These are phyloP conservation scores for Fusarium secorum DNA, from an alignment of 2,329 filamentous ascomycete species.

Conservation along the genomic window DNA sequence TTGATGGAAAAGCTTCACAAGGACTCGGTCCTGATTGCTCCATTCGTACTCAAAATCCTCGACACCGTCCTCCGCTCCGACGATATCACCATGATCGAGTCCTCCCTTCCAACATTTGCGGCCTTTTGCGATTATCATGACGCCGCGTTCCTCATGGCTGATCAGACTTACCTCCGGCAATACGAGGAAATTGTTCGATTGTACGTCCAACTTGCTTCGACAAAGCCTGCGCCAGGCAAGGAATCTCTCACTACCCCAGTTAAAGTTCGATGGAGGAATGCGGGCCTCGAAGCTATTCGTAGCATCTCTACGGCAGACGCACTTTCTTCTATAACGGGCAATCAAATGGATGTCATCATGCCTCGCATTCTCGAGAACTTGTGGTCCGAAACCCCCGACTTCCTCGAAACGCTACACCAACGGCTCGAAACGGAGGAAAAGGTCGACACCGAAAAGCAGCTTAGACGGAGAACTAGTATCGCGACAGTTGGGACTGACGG, in stretches of 20 bases:
- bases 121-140: slow-evolving; percentile 91
- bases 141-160: slow-evolving; percentile 81
- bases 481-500: slow-evolving; percentile 75
- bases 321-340: slow-evolving; percentile 75
- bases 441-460: slow-evolving; percentile 67
- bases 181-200: slow-evolving; percentile 83
- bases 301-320: slow-evolving; percentile 82
- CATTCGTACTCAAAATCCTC: slow-evolving; percentile 84
- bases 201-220: slow-evolving; percentile 83
- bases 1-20: slow-evolving; percentile 92
- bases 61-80: slow-evolving; percentile 82
- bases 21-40: slow-evolving; percentile 88
- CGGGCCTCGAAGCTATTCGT: slow-evolving; percentile 79
- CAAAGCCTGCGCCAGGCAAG: slow-evolving; percentile 61
- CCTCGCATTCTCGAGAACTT: slow-evolving; percentile 89
- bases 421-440: slow-evolving; percentile 74
- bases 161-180: slow-evolving; percentile 81
- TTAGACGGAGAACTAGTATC: slow-evolving; percentile 77
- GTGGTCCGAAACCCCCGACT: slow-evolving; percentile 75
- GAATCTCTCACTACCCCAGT: slow-evolving; percentile 72
- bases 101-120: slow-evolving; percentile 85
- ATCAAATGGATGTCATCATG: slow-evolving; percentile 80
- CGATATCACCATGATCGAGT: slow-evolving; percentile 92
- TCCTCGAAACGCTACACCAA: slow-evolving; percentile 73
- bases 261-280: slow-evolving; percentile 78